A percentile compares a stretch with the other conserved stretches of the same genome.
phyloP scores from a whole-genome alignment of 2,329 filamentous ascomycete species.

The Tolypocladium paradoxum region DNA sequence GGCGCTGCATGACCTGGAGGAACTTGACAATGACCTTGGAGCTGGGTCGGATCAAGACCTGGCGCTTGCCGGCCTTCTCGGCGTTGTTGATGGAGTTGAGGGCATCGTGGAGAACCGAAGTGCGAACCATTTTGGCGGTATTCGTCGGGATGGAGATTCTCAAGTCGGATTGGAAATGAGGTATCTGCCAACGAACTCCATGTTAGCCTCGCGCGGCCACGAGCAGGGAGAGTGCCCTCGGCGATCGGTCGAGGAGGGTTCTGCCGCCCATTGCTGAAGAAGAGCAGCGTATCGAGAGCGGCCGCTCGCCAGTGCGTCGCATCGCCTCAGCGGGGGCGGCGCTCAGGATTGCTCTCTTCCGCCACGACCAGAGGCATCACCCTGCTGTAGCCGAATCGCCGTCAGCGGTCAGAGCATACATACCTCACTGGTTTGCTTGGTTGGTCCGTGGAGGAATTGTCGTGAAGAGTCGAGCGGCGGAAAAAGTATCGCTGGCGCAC shows the following conservation, averaged over 20 bases:
- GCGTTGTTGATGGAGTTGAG: constrained; percentile 99
- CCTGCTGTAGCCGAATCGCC: constrained; percentile 24
- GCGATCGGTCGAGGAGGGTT: constrained; percentile 48
- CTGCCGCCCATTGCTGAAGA: constrained; percentile 57
- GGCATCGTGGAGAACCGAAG: constrained; percentile 98
- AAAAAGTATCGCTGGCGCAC: constrained; percentile 3
- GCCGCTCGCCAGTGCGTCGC: neutral
- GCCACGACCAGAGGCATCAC: constrained; percentile 41
- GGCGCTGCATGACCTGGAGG: constrained; percentile 97
- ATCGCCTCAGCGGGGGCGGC: constrained; percentile 13
- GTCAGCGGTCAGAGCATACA: constrained; percentile 21
- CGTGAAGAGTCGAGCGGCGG: neutral
- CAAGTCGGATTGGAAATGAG: constrained; percentile 58
- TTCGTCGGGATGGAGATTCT: constrained; percentile 58
- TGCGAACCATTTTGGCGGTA: constrained; percentile 93
- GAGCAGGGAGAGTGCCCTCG: constrained; percentile 63
- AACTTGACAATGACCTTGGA: constrained; percentile 99
- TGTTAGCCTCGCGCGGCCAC: constrained; percentile 53
- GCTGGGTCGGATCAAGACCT: constrained; percentile 93
- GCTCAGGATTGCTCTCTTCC: constrained; percentile 49
- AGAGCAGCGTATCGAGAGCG: constrained; percentile 49
- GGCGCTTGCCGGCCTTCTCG: constrained; percentile 99
- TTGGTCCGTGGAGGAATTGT: neutral
- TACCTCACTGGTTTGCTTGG: constrained; percentile 26
- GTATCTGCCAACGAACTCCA: constrained; percentile 42